phyloP scores from a whole-genome alignment of 73 alveolate species.

The Paramecium caudatum region DNA sequence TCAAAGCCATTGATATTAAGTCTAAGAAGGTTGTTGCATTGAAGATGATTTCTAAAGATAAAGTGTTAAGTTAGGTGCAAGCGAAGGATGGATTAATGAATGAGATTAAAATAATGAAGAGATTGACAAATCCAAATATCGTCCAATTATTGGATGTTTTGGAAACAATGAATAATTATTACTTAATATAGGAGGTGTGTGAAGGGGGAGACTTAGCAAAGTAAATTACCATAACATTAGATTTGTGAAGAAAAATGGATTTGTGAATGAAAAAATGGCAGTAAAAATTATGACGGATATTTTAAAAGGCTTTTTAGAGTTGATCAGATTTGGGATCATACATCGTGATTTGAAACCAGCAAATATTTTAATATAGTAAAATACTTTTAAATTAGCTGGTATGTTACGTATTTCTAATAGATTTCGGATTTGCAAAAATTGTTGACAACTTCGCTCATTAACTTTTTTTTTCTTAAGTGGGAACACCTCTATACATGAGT shows the following conservation, averaged over 20 bases:
- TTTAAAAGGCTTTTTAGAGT: constrained; percentile 53
- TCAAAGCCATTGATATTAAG: not conserved
- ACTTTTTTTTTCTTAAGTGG: constrained; percentile 69
- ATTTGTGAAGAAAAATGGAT: not conserved
- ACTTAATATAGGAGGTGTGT: constrained; percentile 38
- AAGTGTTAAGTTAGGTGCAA: not conserved
- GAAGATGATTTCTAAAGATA: constrained; percentile 11
- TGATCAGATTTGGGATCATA: constrained; percentile 70
- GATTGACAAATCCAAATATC: not conserved
- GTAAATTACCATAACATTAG: constrained; percentile 35
- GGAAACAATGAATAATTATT: constrained; percentile 13
- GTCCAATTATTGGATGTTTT: constrained; percentile 62
- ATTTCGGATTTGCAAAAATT: constrained; percentile 78
- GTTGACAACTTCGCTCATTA: constrained; percentile 73
- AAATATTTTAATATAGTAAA: constrained; percentile 73
- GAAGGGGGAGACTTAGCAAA: constrained; percentile 56
- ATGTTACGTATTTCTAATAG: constrained; percentile 58
- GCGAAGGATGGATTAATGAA: constrained; percentile 34
- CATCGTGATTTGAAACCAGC: constrained; percentile 87
- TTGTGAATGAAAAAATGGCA: constrained; percentile 28
- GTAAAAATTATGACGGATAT: constrained; percentile 68
- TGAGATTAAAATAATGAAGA: constrained; percentile 48
- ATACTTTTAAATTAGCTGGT: constrained; percentile 70
- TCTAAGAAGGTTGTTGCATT: not conserved
- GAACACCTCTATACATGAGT: constrained; percentile 74